Conservation (phyloP, 2,329 filamentous ascomycete genomes). For the Pyrenochaeta sp. region DNA sequence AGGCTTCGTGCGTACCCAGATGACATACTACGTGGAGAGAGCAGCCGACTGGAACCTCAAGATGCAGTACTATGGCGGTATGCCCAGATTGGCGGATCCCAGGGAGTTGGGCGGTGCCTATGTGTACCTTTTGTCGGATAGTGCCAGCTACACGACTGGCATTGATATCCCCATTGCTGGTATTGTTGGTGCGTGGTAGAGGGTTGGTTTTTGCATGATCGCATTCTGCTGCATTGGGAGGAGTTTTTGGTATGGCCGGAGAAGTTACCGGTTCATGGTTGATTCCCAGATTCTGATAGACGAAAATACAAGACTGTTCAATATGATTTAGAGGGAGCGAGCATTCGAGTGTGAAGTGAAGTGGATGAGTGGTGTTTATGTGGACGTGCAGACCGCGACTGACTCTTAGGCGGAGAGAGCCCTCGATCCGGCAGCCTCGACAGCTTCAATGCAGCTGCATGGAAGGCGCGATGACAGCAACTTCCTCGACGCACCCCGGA, state of each 20-base stretch:
- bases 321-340: too few relatives aligned
- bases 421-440: too few relatives aligned
- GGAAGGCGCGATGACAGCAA: too few relatives aligned
- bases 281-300: slow-evolving; percentile 3
- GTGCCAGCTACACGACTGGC: slow-evolving; percentile 57
- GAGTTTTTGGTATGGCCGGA: slow-evolving; percentile 24
- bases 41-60: slow-evolving; percentile 61
- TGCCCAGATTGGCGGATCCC: slow-evolving; percentile 60
- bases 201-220: not conserved
- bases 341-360: too few relatives aligned
- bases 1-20: slow-evolving; percentile 82
- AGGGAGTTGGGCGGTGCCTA: slow-evolving; percentile 61
- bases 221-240: slow-evolving; percentile 26
- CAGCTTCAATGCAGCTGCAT: too few relatives aligned
- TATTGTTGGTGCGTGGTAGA: slow-evolving; percentile 55
- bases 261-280: slow-evolving; percentile 2
- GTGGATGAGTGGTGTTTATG: too few relatives aligned
- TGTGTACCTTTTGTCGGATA: slow-evolving; percentile 57
- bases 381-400: too few relatives aligned
- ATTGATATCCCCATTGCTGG: slow-evolving; percentile 60
- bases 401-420: too few relatives aligned
- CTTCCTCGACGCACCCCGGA: too few relatives aligned
- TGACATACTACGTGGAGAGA: slow-evolving; percentile 60
- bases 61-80: slow-evolving; percentile 63
- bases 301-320: not conserved